A percentile compares a stretch with the other conserved stretches of the same genome.
Conservation (phyloP, 139 green algal genomes). For the Tetraselmis chui region DNA sequence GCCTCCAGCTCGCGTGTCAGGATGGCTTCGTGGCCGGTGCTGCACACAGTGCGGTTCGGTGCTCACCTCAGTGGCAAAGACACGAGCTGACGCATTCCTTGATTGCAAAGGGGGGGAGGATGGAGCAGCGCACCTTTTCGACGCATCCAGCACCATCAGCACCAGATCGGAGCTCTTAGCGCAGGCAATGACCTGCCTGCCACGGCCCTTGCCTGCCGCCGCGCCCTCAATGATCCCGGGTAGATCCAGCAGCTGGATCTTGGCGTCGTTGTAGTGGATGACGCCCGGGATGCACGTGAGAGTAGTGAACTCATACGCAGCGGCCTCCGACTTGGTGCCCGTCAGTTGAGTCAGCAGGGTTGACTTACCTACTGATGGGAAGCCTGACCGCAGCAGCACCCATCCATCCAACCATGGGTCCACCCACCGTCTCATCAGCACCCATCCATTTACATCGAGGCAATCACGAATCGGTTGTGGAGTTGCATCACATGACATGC, state of each 20-base stretch:
- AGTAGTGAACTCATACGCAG: constrained; percentile 98
- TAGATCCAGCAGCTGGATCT: constrained; percentile 98
- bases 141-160: constrained; percentile 99
- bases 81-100: too few species aligned
- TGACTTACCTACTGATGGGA: constrained; percentile 97
- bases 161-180: constrained; percentile 96
- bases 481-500: too few species aligned
- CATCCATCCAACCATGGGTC: background rate
- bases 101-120: background rate
- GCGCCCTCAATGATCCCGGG: constrained; percentile 99
- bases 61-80: too few species aligned
- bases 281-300: constrained; percentile 95
- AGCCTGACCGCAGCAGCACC: constrained; percentile 45
- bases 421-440: background rate
- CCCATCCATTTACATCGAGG: too few species aligned
- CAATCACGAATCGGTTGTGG: too few species aligned
- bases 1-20: constrained; percentile 91
- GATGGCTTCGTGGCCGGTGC: constrained; percentile 82
- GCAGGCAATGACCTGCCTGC: constrained; percentile 94
- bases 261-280: constrained; percentile 99
- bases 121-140: constrained; percentile 40
- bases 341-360: constrained; percentile 91
- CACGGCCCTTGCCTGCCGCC: constrained; percentile 86
- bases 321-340: constrained; percentile 75
- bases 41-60: too few species aligned